A percentile compares a stretch with the other conserved stretches of the same genome.
These are phyloP conservation scores for Endocalyx cinctus DNA, from an alignment of 2,329 filamentous ascomycete genomes.

Conservation along the genomic window DNA sequence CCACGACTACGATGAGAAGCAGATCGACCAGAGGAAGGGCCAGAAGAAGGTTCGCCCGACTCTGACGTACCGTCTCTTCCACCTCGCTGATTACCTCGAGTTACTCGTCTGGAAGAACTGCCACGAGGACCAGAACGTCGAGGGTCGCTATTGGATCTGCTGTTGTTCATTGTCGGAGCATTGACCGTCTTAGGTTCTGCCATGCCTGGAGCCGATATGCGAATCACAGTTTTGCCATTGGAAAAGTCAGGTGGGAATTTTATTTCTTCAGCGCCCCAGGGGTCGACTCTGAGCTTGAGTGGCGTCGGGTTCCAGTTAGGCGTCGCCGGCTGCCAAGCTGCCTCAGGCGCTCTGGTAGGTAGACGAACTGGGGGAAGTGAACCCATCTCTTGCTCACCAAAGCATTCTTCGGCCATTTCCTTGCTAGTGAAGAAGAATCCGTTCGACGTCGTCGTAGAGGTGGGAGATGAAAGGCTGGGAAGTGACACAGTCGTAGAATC, in stretches of 20 bases:
- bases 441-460: conserved; percentile 29
- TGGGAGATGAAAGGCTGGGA: conserved; percentile 37
- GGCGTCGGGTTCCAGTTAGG: conserved; percentile 51
- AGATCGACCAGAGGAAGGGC: conserved; percentile 9
- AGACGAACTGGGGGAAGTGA: conserved; percentile 68
- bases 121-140: conserved; percentile 15
- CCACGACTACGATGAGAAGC: conserved; percentile 14
- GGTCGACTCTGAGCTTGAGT: conserved; percentile 44
- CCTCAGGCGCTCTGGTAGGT: conserved; percentile 57
- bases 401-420: conserved; percentile 72
- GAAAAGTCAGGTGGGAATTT: conserved; percentile 34
- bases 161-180: conserved; percentile 12
- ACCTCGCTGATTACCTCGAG: conserved; percentile 15
- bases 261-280: conserved; percentile 41
- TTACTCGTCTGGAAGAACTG: conserved; percentile 11
- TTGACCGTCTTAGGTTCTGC: conserved; percentile 34
- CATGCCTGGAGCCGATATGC: conserved; percentile 38
- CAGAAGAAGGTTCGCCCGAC: conserved; percentile 7
- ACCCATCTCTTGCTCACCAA: conserved; percentile 76
- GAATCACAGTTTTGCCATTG: conserved; percentile 36
- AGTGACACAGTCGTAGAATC: conserved; percentile 67
- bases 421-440: conserved; percentile 52
- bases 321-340: conserved; percentile 57
- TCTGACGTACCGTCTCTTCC: conserved; percentile 11
- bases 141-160: conserved; percentile 18